These are phyloP conservation scores for Acacia crassicarpa DNA, from an alignment of 306 rosid genomes.

Conservation along the genomic window DNA sequence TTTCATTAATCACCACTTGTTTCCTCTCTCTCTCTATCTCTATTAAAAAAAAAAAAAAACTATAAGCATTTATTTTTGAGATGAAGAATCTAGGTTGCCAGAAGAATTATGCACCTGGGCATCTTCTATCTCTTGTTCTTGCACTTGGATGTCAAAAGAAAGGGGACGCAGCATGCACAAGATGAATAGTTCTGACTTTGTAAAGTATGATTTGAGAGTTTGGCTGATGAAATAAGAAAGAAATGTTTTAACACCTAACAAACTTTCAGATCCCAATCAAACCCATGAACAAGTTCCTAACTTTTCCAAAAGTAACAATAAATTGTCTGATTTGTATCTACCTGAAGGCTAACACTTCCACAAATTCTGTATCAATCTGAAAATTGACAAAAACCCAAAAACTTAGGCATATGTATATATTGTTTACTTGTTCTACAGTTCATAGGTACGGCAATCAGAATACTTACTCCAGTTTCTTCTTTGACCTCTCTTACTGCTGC, in stretches of 20 bases:
- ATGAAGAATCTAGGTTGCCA: not conserved
- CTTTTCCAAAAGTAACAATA: conserved; percentile 1
- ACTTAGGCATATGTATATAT: not conserved
- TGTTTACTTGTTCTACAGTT: not conserved
- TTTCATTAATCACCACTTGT: not conserved
- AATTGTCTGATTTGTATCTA: conserved; percentile 24
- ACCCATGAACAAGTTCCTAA: not conserved
- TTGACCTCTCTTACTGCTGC: conserved; percentile 80
- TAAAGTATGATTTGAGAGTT: conserved; percentile 56
- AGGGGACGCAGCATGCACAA: conserved; percentile 73
- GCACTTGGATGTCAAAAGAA: conserved; percentile 58
- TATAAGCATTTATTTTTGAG: not conserved
- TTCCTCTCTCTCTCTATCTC: not conserved
- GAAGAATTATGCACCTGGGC: conserved; percentile 49
- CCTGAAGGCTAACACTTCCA: conserved; percentile 77
- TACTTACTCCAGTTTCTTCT: conserved; percentile 88
- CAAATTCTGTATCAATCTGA: conserved; percentile 75
- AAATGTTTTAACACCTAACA: not conserved
- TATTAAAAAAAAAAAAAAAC: not conserved
- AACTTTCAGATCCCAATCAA: not conserved
- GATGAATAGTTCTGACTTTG: conserved; percentile 74
- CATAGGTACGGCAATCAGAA: not conserved
- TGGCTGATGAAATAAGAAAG: conserved; percentile 44
- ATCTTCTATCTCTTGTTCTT: conserved; percentile 63
- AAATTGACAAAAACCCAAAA: conserved; percentile 28